A percentile compares a stretch with the other conserved stretches of the same genome.
phyloP scores from a whole-genome alignment of 345 rosid genomes.

The Physaria fendleri region DNA sequence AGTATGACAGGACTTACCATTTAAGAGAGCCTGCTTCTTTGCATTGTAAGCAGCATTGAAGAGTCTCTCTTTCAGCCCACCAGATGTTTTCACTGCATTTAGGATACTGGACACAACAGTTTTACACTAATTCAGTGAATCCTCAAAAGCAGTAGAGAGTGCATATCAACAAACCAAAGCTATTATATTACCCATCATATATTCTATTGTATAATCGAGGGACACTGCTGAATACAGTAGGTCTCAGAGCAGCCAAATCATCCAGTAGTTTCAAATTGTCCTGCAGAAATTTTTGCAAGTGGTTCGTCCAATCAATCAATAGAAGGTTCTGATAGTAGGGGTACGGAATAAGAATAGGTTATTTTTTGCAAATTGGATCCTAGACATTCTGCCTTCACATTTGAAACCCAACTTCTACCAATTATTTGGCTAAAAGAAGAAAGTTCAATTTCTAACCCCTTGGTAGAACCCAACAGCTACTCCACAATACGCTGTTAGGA shows the following conservation, averaged over 20 bases:
- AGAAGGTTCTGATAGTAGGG: not conserved
- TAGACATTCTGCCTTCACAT: not conserved
- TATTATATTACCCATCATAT: constrained; percentile 59
- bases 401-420: not conserved
- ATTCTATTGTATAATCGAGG: constrained; percentile 95
- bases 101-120: constrained; percentile 50
- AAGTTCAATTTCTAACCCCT: constrained; percentile 60
- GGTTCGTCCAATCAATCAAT: constrained; percentile 4
- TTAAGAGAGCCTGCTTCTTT: constrained; percentile 84
- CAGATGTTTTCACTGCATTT: constrained; percentile 80
- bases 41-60: constrained; percentile 95
- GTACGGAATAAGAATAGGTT: not conserved
- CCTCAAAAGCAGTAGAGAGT: constrained; percentile 11
- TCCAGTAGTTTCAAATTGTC: constrained; percentile 89
- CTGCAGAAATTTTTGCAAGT: constrained; percentile 36
- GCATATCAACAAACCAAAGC: constrained; percentile 17
- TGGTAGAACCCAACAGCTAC: constrained; percentile 95
- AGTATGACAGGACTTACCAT: constrained; percentile 43
- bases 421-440: not conserved
- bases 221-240: constrained; percentile 89
- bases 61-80: constrained; percentile 70
- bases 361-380: not conserved
- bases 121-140: constrained; percentile 5
- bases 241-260: constrained; percentile 84
- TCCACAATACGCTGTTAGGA: constrained; percentile 54